Evolutionary conservation across 495 filamentous ascomycete species (phyloP), one percentile per base, ranked within the genome.

Genomic region (Penicillium simplicissimum): DNA sequence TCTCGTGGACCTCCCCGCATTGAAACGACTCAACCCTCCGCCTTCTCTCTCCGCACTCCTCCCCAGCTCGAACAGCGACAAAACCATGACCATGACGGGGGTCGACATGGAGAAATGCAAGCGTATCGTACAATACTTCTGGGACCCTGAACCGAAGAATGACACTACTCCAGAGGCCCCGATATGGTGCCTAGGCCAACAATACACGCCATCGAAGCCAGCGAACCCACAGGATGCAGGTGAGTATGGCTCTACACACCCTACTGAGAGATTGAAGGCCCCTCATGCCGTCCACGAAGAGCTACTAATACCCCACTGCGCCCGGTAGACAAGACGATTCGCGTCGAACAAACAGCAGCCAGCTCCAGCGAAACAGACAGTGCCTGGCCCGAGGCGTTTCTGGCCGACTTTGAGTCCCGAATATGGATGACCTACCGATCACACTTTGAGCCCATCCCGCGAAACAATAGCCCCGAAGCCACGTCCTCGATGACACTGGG

Each of bases 341-440:
- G 33, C 33, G 45, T n/a, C 45, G 45, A 31, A n/a, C 45, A 7
- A 19, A 10, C 51, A 53, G 17, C 40, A 43, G 25, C 36, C 35
- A 11, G 52, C 10, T 4, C 42, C 75, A 60, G 62, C 23, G 65
- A 71, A 38, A 53, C 54, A 28, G 61, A 61, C 23, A 84, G 86
- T 23, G 85, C 87, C 48, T 99, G 96, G 96, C 96, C 96, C 25
- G 76, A 85, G 10, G 82, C 83, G 4, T 99, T 98, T 67, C 76
- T 98, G 55, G 88, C 91, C 53, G 96, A 99, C 71, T 96, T 98
- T 66, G 93, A 96, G 73, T 92, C 92, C 7, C 84, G 86, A 58
- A 86, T 97, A 73, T 99, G 96, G 96, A 89, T 99, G 80, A 97
- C 95, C 11, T 99, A 99, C 68, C 88, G 96, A 49, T 94, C 87